These are phyloP conservation scores for Penstemon eatonii DNA, from an alignment of 257 asterid species.

Conservation along the genomic window DNA sequence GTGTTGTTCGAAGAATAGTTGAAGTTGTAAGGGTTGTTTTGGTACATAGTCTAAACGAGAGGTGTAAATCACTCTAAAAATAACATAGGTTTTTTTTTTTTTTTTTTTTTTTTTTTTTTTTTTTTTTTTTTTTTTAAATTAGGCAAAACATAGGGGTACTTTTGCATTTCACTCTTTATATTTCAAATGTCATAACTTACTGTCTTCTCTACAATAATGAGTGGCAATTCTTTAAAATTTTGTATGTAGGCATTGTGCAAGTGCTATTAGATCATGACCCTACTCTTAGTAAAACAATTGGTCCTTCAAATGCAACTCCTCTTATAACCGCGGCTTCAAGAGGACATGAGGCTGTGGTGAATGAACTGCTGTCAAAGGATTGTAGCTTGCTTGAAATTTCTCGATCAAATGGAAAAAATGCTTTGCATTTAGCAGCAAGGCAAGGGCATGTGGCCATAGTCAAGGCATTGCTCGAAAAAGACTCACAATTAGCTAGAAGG, in stretches of 20 bases:
- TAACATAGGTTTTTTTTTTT: no score
- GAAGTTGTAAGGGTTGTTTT: no score
- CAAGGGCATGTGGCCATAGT: slow-evolving; percentile 58
- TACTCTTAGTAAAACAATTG: slow-evolving; percentile 42
- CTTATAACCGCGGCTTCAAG: slow-evolving; percentile 55
- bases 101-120: no score
- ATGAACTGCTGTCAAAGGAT: slow-evolving; percentile 53
- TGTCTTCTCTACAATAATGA: no score
- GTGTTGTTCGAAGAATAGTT: no score
- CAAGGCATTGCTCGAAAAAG: slow-evolving; percentile 48
- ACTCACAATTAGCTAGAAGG: slow-evolving; percentile 52
- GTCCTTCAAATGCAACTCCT: slow-evolving; percentile 62
- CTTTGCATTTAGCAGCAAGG: slow-evolving; percentile 56
- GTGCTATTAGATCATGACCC: slow-evolving; percentile 55
- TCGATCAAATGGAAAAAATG: slow-evolving; percentile 53
- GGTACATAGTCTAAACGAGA: no score
- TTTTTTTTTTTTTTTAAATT: no score
- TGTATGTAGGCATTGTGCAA: slow-evolving; percentile 46
- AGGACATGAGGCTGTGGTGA: slow-evolving; percentile 55
- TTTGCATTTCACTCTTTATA: no score
- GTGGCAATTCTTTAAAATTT: no score
- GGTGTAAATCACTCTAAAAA: no score
- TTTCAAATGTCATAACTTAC: no score
- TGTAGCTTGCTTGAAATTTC: slow-evolving; percentile 50
- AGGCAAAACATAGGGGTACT: no score